phyloP scores from a whole-genome alignment of 73 alveolate species.

The Paramecium primaurelia region DNA sequence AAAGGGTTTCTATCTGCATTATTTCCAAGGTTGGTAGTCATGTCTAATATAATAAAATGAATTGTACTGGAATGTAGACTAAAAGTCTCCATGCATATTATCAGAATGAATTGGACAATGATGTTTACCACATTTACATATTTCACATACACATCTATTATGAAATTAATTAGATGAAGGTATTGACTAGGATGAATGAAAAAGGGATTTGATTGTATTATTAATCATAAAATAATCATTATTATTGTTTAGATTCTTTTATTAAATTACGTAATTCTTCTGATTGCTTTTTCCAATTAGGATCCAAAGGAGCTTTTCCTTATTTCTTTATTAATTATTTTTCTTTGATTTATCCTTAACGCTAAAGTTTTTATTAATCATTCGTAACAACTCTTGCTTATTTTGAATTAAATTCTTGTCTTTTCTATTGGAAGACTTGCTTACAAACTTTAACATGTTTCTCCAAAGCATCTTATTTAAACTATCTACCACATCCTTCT shows the following conservation, averaged over 20 bases:
- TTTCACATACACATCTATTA: constrained; percentile 21
- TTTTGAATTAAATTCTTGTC: constrained; percentile 69
- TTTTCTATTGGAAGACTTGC: constrained; percentile 72
- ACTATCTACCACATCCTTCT: constrained; percentile 74
- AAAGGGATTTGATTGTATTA: constrained; percentile 18
- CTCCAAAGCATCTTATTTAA: constrained; percentile 59
- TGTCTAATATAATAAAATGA: neutral
- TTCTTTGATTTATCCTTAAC: constrained; percentile 31
- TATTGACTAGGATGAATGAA: neutral
- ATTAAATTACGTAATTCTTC: constrained; percentile 27
- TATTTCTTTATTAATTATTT: constrained; percentile 5
- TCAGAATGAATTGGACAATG: constrained; percentile 24
- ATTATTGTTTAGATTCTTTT: neutral
- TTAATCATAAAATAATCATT: constrained; percentile 10
- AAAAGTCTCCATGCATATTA: neutral
- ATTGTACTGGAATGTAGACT: constrained; percentile 29
- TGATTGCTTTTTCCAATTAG: constrained; percentile 36
- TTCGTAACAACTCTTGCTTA: constrained; percentile 60
- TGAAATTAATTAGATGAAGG: neutral
- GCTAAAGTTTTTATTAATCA: neutral
- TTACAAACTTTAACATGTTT: constrained; percentile 76
- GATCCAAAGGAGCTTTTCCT: neutral
- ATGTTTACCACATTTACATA: constrained; percentile 45
- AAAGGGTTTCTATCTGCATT: neutral
- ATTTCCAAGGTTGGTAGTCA: neutral